phyloP scores from a whole-genome alignment of 2,329 filamentous ascomycete species.

The Colletotrichum agaves region DNA sequence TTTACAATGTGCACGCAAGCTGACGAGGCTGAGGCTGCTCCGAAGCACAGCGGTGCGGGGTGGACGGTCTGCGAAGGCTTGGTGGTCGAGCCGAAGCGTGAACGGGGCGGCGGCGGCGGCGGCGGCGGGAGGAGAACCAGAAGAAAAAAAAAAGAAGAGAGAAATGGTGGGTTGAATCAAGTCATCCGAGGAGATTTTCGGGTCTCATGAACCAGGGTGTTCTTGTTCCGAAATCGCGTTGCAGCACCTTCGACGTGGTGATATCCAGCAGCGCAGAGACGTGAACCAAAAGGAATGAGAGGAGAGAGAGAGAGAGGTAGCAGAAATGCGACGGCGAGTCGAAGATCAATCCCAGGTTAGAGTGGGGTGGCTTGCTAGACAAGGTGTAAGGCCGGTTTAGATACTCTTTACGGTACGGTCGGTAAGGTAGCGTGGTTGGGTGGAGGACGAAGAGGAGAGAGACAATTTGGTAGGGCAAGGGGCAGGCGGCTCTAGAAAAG shows the following conservation, averaged over 20 bases:
- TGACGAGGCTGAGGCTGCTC: constrained; percentile 23
- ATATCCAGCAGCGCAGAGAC: not conserved
- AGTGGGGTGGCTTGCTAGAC: constrained; percentile 31
- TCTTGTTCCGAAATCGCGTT: not conserved
- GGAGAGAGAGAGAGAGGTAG: constrained; percentile 32
- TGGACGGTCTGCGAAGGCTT: constrained; percentile 6
- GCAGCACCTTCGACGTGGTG: not conserved
- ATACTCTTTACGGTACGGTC: constrained; percentile 10
- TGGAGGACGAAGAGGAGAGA: constrained; percentile 37
- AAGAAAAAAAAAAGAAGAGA: not conserved
- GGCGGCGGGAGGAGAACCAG: not conserved
- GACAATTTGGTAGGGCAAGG: constrained; percentile 35
- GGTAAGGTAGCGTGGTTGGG: constrained; percentile 26
- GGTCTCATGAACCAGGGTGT: not conserved
- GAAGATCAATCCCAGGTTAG: constrained; percentile 34
- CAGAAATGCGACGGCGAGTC: constrained; percentile 36
- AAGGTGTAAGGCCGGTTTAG: constrained; percentile 33
- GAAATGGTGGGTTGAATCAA: constrained; percentile 21
- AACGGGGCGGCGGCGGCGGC: not conserved
- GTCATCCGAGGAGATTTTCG: constrained; percentile 29
- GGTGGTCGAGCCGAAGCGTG: not conserved
- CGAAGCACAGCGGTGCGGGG: constrained; percentile 4
- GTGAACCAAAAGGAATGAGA: constrained; percentile 33
- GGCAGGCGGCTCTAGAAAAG: constrained; percentile 37
- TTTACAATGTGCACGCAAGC: constrained; percentile 7